A percentile compares a stretch with the other conserved stretches of the same genome.
Evolutionary conservation across 441 rosid species (phyloP).

Genomic region (Gossypium gossypioides): DNA sequence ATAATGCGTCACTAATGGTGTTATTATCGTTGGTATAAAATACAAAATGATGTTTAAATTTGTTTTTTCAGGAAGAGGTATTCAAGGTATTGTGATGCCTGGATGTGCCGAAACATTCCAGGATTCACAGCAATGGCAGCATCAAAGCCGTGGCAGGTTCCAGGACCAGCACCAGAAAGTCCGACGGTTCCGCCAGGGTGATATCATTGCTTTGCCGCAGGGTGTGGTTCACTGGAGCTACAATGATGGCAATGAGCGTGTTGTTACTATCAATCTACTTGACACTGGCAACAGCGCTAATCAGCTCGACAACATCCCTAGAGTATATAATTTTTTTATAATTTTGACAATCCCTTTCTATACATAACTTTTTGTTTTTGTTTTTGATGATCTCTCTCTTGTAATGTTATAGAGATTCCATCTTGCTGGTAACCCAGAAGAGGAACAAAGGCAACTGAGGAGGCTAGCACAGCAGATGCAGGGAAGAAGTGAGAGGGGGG

Average conservation of each 20-base stretch:
- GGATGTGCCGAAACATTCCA: constrained; percentile 75
- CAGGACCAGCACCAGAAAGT: constrained; percentile 68
- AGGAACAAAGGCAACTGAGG: constrained; percentile 22
- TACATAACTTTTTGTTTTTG: too few species aligned
- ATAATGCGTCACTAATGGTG: too few species aligned
- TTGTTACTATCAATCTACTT: constrained; percentile 35
- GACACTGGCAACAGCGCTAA: constrained; percentile 46
- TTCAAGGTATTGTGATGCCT: constrained; percentile 35
- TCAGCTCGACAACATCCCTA: constrained; percentile 62
- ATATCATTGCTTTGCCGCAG: constrained; percentile 43
- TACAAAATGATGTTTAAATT: too few species aligned
- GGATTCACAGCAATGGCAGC: constrained; percentile 34
- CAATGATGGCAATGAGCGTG: constrained; percentile 50
- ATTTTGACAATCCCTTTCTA: too few species aligned
- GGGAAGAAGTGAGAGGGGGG: not conserved
- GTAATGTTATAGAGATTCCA: constrained; percentile 36
- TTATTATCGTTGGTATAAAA: too few species aligned
- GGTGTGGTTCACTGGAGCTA: constrained; percentile 65
- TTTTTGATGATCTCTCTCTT: not conserved
- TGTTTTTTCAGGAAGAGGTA: constrained; percentile 37
- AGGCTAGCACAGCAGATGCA: not conserved
- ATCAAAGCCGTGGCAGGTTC: not conserved
- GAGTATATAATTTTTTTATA: constrained; percentile 23
- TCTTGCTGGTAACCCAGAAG: constrained; percentile 58
- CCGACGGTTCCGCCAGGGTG: constrained; percentile 47